phyloP scores from a whole-genome alignment of 495 filamentous ascomycete genomes.

The Cercophora newfieldiana region DNA sequence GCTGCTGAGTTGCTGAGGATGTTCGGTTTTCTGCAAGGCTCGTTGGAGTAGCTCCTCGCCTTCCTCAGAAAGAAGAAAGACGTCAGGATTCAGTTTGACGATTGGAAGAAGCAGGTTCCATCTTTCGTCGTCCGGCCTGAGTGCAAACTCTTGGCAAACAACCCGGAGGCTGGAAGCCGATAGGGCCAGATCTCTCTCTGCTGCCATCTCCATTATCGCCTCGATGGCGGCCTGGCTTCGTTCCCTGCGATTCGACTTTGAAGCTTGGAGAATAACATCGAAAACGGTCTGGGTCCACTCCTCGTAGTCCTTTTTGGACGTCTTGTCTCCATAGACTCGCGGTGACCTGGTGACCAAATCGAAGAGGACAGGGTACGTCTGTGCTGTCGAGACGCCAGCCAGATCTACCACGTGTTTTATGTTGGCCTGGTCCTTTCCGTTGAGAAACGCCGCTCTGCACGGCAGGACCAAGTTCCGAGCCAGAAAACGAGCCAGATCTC shows the following conservation, averaged over 20 bases:
- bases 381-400: conserved; percentile 31
- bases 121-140: conserved; percentile 43
- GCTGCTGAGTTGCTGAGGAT: conserved; percentile 1
- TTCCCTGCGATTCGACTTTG: conserved; percentile 19
- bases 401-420: conserved; percentile 36
- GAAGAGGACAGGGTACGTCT: conserved; percentile 53
- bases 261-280: conserved; percentile 43
- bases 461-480: conserved; percentile 72
- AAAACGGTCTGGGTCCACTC: conserved; percentile 70
- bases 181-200: conserved; percentile 25
- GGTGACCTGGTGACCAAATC: conserved; percentile 59
- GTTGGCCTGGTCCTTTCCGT: conserved; percentile 37
- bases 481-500: conserved; percentile 60
- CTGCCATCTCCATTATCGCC: conserved; percentile 43
- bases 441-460: conserved; percentile 57
- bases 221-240: conserved; percentile 30
- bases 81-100: conserved; percentile 65
- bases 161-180: conserved; percentile 36
- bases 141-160: conserved; percentile 44
- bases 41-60: conserved; percentile 37
- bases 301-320: conserved; percentile 55
- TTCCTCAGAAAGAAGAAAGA: conserved; percentile 54
- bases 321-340: conserved; percentile 54
- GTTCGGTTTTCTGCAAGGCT: conserved; percentile 35
- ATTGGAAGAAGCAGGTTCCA: conserved; percentile 65